phyloP scores from a whole-genome alignment of 306 rosid genomes.

The Senna tora region DNA sequence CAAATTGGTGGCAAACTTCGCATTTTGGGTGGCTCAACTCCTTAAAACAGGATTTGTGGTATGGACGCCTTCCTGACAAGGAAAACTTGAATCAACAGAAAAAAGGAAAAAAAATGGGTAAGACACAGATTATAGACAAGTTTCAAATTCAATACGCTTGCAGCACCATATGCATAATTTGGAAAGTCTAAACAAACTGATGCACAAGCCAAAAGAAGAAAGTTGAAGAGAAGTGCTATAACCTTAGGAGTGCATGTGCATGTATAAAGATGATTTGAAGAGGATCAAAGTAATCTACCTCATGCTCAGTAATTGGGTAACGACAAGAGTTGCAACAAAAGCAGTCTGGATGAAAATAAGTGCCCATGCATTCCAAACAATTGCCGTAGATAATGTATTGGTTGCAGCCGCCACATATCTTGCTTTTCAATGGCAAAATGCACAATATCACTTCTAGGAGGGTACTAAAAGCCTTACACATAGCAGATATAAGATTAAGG shows the following conservation, averaged over 20 bases:
- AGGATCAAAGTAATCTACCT: constrained; percentile 67
- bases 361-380: constrained; percentile 73
- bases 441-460: constrained; percentile 30
- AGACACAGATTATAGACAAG: constrained; percentile 48
- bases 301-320: constrained; percentile 78
- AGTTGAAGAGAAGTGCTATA: constrained; percentile 13
- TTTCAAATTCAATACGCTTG: constrained; percentile 24
- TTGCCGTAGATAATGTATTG: constrained; percentile 62
- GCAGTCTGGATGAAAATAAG: constrained; percentile 81
- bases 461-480: neutral
- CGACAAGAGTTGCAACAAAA: constrained; percentile 77
- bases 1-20: constrained; percentile 92
- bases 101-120: constrained; percentile 44
- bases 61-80: constrained; percentile 86
- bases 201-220: neutral
- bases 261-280: constrained; percentile 21
- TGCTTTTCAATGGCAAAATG: constrained; percentile 40
- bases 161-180: neutral
- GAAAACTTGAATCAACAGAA: constrained; percentile 83
- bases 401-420: constrained; percentile 79
- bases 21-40: constrained; percentile 85
- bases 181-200: constrained; percentile 21
- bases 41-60: constrained; percentile 85
- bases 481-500: neutral
- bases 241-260: constrained; percentile 6